Conservation (phyloP, 371 early-diverging fungal species). For the Saksenaea oblongispora region DNA sequence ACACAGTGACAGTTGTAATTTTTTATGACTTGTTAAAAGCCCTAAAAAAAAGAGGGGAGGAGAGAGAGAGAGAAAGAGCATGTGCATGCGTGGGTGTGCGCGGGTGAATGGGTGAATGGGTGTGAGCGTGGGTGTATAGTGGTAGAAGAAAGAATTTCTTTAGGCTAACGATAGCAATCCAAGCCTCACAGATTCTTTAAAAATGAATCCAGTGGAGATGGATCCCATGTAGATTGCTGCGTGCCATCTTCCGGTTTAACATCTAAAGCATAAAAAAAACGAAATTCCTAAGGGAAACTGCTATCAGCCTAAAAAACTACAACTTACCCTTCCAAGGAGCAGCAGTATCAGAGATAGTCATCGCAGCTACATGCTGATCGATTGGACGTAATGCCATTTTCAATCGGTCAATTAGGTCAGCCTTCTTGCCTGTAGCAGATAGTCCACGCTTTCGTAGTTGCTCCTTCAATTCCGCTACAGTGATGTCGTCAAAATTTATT, state of each 20-base stretch:
- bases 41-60: not conserved
- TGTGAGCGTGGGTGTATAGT: no score
- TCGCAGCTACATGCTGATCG: not conserved
- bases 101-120: no score
- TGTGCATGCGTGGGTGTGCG: not conserved
- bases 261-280: not conserved
- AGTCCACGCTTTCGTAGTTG: constrained; percentile 59
- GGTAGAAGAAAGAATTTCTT: no score
- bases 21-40: not conserved
- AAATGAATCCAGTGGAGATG: not conserved
- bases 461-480: constrained; percentile 71
- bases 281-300: not conserved
- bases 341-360: not conserved
- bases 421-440: constrained; percentile 66
- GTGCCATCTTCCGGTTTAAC: not conserved
- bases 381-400: constrained; percentile 31
- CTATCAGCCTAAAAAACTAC: not conserved
- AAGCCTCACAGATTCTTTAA: not conserved
- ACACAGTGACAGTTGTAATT: no score
- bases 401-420: constrained; percentile 60
- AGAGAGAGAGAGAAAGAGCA: not conserved
- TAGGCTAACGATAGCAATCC: not conserved
- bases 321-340: not conserved
- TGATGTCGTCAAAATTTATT: constrained; percentile 68
- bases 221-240: not conserved